These are phyloP conservation scores for Fremontodendron californicum DNA, from an alignment of 345 rosid species.

Conservation along the genomic window DNA sequence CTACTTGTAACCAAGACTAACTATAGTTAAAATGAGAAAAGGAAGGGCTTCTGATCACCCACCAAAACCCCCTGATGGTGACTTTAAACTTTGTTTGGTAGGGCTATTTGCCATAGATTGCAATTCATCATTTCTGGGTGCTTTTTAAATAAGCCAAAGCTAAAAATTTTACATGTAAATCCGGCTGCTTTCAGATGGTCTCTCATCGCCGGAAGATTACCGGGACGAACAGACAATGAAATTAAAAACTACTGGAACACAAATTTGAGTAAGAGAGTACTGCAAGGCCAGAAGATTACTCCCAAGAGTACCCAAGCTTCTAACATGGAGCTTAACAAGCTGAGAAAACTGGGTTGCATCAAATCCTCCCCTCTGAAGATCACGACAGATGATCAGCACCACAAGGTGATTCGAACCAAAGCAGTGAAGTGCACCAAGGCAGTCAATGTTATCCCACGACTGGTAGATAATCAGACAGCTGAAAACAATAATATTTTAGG, in stretches of 20 bases:
- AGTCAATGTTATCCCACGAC: background rate
- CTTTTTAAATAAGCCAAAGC: too few species aligned
- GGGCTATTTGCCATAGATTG: too few species aligned
- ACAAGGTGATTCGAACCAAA: background rate
- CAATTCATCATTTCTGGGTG: too few species aligned
- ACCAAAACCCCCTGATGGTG: background rate
- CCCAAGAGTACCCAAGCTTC: background rate
- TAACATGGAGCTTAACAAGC: background rate
- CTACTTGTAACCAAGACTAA: background rate
- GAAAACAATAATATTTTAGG: background rate
- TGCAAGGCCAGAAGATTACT: background rate
- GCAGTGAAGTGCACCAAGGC: background rate
- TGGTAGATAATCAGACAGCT: background rate
- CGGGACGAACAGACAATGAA: too few species aligned
- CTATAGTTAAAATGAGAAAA: too few species aligned
- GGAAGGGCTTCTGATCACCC: background rate
- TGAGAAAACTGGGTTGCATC: background rate
- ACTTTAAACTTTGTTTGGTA: too few species aligned
- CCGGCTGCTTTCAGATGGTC: constrained; percentile 21
- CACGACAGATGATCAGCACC: background rate
- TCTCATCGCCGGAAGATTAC: constrained; percentile 38
- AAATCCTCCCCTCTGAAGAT: background rate
- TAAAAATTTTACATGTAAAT: too few species aligned
- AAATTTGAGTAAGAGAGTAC: background rate
- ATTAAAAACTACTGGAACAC: constrained; percentile 44